Evolutionary conservation across 2,329 filamentous ascomycete genomes (phyloP).

Genomic region (Chalara sp.): DNA sequence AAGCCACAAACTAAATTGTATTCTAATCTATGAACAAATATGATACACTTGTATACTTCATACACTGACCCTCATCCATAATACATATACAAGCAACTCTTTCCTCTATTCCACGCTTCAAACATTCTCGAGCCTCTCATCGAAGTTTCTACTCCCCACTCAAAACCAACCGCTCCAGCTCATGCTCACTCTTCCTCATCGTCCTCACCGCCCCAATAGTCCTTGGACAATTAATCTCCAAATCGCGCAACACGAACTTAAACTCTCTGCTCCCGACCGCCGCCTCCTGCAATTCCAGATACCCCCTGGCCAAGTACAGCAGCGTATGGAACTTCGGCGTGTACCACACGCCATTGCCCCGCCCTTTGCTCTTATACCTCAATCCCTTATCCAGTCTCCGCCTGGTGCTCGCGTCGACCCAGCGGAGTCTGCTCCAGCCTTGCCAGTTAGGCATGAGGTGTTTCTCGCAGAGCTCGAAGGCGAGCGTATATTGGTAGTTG

Average conservation of each 20-base stretch:
- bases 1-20: too few species aligned
- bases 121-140: too few species aligned
- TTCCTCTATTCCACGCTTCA: too few species aligned
- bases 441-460: constrained; percentile 73
- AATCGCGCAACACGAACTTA: constrained; percentile 17
- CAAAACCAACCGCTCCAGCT: constrained; percentile 11
- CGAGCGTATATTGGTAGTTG: constrained; percentile 52
- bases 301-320: constrained; percentile 21
- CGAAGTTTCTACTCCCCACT: neutral
- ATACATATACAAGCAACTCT: too few species aligned
- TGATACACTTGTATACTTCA: too few species aligned
- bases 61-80: too few species aligned
- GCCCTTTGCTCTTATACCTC: constrained; percentile 1
- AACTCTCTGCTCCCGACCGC: constrained; percentile 19
- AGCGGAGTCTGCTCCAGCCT: constrained; percentile 51
- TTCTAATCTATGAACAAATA: too few species aligned
- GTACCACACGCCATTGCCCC: too few species aligned
- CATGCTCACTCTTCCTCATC: constrained; percentile 21
- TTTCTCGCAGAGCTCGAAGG: constrained; percentile 68
- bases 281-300: constrained; percentile 21
- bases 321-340: constrained; percentile 21
- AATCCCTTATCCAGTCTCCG: neutral
- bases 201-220: constrained; percentile 23
- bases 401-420: too few species aligned
- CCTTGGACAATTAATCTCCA: constrained; percentile 23